These are phyloP conservation scores for Vitis vinifera DNA, from an alignment of 164 flowering plant species.

Conservation along the genomic window ASM3070453v1 NC_081815.1:17860501-17861000, in stretches of 20 bases:
- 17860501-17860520: too few relatives aligned
- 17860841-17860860: slow-evolving; percentile 48
- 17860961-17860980: not conserved
- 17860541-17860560: too few relatives aligned
- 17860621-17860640: too few relatives aligned
- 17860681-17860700: slow-evolving; percentile 98
- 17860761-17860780: slow-evolving; percentile 34
- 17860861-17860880: slow-evolving; percentile 76
- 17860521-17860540: too few relatives aligned
- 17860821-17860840: not conserved
- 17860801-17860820: not conserved
- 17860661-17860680: not conserved
- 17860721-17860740: slow-evolving; percentile 95
- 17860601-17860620: too few relatives aligned
- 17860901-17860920: slow-evolving; percentile 96
- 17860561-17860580: too few relatives aligned
- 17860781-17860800: not conserved
- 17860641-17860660: not conserved
- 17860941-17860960: not conserved
- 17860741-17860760: slow-evolving; percentile 99
- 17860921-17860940: slow-evolving; percentile 70
- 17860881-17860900: slow-evolving; percentile 97
- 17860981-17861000: too few relatives aligned
- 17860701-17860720: slow-evolving; percentile 85
- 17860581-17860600: too few relatives aligned